These are phyloP conservation scores for Leccinum pseudoinsigne DNA, from an alignment of 1,284 basidiomycete genomes.

Conservation along the genomic window DNA sequence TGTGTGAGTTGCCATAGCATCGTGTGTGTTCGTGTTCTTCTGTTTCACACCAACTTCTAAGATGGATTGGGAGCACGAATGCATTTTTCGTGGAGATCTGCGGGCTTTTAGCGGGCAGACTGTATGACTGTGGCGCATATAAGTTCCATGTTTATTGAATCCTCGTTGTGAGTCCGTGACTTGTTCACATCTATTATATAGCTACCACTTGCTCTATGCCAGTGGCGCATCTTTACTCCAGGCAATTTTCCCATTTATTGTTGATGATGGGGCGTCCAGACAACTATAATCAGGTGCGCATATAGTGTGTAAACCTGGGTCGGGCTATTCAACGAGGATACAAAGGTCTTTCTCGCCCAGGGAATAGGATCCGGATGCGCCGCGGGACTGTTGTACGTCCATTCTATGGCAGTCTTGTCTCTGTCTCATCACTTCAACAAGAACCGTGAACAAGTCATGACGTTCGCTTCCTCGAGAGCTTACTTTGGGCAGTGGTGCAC, in stretches of 20 bases:
- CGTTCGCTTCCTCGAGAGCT: no score
- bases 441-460: no score
- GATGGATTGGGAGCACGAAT: constrained; percentile 53
- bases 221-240: constrained; percentile 29
- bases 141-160: constrained; percentile 10
- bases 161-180: background rate
- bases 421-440: no score
- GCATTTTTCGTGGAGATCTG: constrained; percentile 40
- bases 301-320: background rate
- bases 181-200: constrained; percentile 1
- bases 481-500: no score
- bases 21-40: background rate
- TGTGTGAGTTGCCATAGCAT: constrained; percentile 25
- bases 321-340: background rate
- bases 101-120: constrained; percentile 34
- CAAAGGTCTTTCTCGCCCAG: constrained; percentile 37
- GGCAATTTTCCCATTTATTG: constrained; percentile 36
- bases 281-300: constrained; percentile 34
- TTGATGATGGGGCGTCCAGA: constrained; percentile 35
- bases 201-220: constrained; percentile 28
- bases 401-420: no score
- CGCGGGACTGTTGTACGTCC: constrained; percentile 30
- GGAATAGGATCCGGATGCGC: constrained; percentile 35
- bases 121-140: constrained; percentile 36
- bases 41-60: constrained; percentile 13